A percentile compares a stretch with the other conserved stretches of the same genome.
Conservation (phyloP, 2,329 filamentous ascomycete species). For the Xenosphaeropsis pyriputrescens region DNA sequence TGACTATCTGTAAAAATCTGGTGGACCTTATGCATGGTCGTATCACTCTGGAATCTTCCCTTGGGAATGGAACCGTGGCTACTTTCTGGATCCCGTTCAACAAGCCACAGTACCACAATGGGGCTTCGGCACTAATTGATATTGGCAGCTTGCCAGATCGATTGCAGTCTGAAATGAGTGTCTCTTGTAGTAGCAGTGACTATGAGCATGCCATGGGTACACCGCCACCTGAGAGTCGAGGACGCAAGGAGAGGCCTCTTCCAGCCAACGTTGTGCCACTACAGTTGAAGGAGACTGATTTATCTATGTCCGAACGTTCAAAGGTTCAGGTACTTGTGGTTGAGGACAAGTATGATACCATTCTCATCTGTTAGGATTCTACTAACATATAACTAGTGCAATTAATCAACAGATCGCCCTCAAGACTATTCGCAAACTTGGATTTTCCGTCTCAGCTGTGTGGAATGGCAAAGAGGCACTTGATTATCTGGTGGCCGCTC, state of each 20-base stretch:
- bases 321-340: constrained; percentile 61
- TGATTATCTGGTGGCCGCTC: constrained; percentile 49
- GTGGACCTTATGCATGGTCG: constrained; percentile 66
- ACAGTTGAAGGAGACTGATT: constrained; percentile 22
- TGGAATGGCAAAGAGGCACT: constrained; percentile 72
- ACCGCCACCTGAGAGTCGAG: constrained; percentile 20
- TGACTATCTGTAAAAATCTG: constrained; percentile 71
- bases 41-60: constrained; percentile 54
- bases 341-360: constrained; percentile 55
- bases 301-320: constrained; percentile 41
- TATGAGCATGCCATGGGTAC: constrained; percentile 29
- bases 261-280: constrained; percentile 3
- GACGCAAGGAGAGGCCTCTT: constrained; percentile 9
- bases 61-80: constrained; percentile 57
- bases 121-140: constrained; percentile 37
- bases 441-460: constrained; percentile 54
- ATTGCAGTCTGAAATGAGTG: constrained; percentile 44
- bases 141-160: constrained; percentile 53
- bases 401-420: constrained; percentile 67
- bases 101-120: constrained; percentile 41
- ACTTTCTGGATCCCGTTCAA: constrained; percentile 67
- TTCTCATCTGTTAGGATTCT: background rate
- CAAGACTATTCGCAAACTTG: constrained; percentile 59
- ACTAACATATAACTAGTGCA: constrained; percentile 14
- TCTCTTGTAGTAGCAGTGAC: constrained; percentile 56